These are phyloP conservation scores for Stipa capillata DNA, from an alignment of 176 grass and related monocot genomes.

Conservation along the genomic window DNA sequence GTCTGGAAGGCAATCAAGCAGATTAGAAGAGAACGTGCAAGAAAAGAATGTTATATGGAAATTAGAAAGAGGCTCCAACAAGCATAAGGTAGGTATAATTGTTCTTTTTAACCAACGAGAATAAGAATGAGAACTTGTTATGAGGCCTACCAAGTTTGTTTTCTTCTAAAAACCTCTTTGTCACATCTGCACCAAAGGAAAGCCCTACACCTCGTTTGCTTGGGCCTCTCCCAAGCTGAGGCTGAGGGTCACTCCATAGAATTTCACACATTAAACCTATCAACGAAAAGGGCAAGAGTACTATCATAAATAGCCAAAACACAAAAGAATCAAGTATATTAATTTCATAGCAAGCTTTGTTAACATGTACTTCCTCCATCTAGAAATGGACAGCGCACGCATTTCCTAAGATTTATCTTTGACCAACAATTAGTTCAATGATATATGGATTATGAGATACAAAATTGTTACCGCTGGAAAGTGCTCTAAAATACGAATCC, in stretches of 20 bases:
- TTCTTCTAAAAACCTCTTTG: conserved; percentile 58
- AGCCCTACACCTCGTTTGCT: conserved; percentile 86
- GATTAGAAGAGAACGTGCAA: background rate
- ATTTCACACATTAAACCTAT: conserved; percentile 84
- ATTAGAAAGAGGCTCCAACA: no score
- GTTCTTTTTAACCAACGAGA: background rate
- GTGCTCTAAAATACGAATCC: no score
- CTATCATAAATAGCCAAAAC: background rate
- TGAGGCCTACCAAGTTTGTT: conserved; percentile 47
- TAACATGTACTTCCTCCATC: no score
- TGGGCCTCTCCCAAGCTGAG: conserved; percentile 76
- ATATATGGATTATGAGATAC: no score
- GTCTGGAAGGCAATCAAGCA: conserved; percentile 29
- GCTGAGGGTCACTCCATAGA: conserved; percentile 86
- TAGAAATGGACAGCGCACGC: no score
- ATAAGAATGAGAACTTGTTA: background rate
- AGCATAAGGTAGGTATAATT: no score
- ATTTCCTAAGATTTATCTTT: no score
- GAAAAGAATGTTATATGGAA: background rate
- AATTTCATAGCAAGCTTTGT: background rate
- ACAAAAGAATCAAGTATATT: background rate
- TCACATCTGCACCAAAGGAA: conserved; percentile 84
- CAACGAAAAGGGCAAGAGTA: background rate
- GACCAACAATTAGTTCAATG: no score
- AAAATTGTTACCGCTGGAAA: no score